A percentile compares a stretch with the other conserved stretches of the same genome.
Conservation (phyloP, 805 yeast genomes). For the Kodamaea leandrae region DNA sequence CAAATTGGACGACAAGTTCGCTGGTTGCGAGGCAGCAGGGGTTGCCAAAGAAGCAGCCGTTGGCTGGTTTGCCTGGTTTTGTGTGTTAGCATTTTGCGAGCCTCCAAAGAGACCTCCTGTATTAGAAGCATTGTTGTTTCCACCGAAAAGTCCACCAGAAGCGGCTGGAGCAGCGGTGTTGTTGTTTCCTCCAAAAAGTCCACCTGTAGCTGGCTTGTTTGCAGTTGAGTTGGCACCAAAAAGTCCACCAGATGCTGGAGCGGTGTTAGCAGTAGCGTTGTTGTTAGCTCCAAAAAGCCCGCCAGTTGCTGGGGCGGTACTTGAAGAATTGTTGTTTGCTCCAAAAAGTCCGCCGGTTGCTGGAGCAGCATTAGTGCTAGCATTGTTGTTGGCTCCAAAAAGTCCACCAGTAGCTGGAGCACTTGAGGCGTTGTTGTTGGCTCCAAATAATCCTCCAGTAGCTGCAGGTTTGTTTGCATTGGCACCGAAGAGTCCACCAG, state of each 20-base stretch:
- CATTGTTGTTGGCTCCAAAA: not conserved
- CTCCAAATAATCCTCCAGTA: conserved; percentile 1
- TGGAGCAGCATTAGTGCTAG: not conserved
- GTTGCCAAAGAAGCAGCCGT: conserved; percentile 7
- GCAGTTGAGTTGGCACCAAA: conserved; percentile 3
- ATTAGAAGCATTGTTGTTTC: conserved; percentile 8
- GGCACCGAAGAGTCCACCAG: conserved; percentile 7
- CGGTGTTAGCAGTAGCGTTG: conserved; percentile 1
- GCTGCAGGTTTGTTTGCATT: conserved; percentile 1
- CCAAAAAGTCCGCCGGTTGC: conserved; percentile 7
- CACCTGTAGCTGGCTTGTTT: not conserved
- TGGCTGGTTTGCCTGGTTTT: not conserved
- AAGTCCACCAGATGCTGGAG: conserved; percentile 6
- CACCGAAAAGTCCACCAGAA: not conserved
- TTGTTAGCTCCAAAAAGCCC: conserved; percentile 7
- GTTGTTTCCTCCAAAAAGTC: conserved; percentile 10
- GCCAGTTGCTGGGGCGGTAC: not conserved
- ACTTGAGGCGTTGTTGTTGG: not conserved
- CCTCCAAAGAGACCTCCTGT: conserved; percentile 11
- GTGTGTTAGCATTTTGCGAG: not conserved
- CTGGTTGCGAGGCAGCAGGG: not conserved
- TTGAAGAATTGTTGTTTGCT: conserved; percentile 4
- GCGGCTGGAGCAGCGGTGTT: not conserved
- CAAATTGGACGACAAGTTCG: not conserved
- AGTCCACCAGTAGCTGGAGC: conserved; percentile 2